Percentiles rank a stretch among this genome's conserved stretches.
Evolutionary conservation across 1,284 basidiomycete genomes (phyloP).

Genomic region (Ceratobasidium sp.): DNA sequence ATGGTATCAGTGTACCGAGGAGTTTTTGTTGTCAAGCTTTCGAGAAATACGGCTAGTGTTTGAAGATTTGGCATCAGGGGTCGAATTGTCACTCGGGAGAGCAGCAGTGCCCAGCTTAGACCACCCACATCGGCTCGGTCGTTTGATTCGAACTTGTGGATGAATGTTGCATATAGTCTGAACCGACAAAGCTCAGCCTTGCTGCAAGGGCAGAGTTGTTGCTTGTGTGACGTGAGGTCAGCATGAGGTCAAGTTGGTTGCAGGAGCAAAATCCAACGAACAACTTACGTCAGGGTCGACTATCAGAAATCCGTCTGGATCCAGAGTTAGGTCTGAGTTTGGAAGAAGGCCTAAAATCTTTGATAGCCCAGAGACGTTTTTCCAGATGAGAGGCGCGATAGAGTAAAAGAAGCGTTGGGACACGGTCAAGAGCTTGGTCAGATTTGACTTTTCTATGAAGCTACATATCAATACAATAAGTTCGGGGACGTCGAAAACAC

Average conservation of each 20-base stretch:
- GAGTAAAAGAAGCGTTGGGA: neutral
- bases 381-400: constrained; percentile 1
- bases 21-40: neutral
- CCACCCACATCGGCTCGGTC: neutral
- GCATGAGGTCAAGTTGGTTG: neutral
- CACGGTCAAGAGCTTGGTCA: neutral
- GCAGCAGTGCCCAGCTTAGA: neutral
- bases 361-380: neutral
- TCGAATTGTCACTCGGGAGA: neutral
- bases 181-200: neutral
- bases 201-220: neutral
- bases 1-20: too few species aligned
- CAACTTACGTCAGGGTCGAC: neutral
- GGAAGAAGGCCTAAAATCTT: neutral
- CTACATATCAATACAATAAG: too few species aligned
- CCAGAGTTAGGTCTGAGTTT: neutral
- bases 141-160: too few species aligned
- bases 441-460: neutral
- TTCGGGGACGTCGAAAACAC: too few species aligned
- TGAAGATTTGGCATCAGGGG: neutral
- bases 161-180: neutral
- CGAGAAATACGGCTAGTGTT: neutral
- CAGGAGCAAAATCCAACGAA: neutral
- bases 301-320: neutral
- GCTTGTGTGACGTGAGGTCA: too few species aligned